Base-by-base conservation (phyloP, 495 filamentous ascomycete genomes). In the Lophium mytilinum region DNA sequence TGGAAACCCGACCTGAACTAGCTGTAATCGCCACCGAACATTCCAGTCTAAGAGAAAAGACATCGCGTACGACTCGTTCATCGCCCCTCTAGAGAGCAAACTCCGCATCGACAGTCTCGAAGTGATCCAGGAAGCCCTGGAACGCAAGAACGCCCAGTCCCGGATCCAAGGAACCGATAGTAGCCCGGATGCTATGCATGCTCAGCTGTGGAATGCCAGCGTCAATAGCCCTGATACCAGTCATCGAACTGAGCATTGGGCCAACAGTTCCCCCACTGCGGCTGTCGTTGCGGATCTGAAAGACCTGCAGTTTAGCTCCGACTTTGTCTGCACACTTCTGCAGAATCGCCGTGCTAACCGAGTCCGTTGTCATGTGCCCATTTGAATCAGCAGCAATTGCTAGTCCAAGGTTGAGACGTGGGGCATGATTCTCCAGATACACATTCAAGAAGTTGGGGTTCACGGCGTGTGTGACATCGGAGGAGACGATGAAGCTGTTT, bases 141-240 rank as follows among this genome's bases (percentile, higher is more conserved):
- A 95, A 96, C 51, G 91, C 75, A 72, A 88, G 83, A 14, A 94
- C 83, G 3, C 92, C 93, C 61, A 98, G 69, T 0, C 93, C 93
- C 0, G 93, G 93, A 69, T 98, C 93, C 57, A 89, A 63, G 40
- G 78, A 80, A 4, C 93, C 93, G 9, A 87, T 94, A 9, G 91
- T 96, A 7, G 93, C 93, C 19, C 93, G 83, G 57, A 98, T 91
- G 58, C 79, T 85, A 69, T 98, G 93, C 93, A 98, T 98, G 63
- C 84, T 89, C 56, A 96, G 74, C 71, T 98, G 93, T 19, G 90
- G 85, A 55, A 96, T 85, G 21, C 93, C 93, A 1, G 89, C 89
- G 69, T 98, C 93, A 56, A 93, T 84, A 1, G 90, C 84, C 45
- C 90, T 76, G 68, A 94, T 82, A 30, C 93, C 93, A 72, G 90